Conservation (phyloP, 2,329 filamentous ascomycete genomes). For the Ceratocystiopsis sp. region DNA sequence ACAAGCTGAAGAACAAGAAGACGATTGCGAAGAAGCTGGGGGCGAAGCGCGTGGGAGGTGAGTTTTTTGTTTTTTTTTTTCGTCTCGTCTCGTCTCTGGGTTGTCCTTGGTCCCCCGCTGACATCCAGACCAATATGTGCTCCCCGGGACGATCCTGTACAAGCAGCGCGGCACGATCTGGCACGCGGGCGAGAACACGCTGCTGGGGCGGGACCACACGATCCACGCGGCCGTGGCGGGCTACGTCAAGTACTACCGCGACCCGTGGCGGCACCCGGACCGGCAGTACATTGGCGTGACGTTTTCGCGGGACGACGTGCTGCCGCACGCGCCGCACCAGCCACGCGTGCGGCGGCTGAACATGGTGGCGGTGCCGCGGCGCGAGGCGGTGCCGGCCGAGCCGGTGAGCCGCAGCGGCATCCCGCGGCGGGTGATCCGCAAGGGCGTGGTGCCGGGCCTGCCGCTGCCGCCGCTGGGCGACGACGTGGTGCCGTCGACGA, state of each 20-base stretch:
- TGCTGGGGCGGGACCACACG: slow-evolving; percentile 90
- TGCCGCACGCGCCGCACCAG: slow-evolving; percentile 62
- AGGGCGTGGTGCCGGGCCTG: slow-evolving; percentile 6
- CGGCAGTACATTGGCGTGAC: slow-evolving; percentile 90
- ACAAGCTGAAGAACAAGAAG: slow-evolving; percentile 45
- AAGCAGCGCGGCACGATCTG: slow-evolving; percentile 87
- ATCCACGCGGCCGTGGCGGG: slow-evolving; percentile 74
- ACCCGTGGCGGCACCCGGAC: slow-evolving; percentile 65
- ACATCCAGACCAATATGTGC: slow-evolving; percentile 65
- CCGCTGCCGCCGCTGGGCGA: neutral
- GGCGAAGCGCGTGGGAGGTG: slow-evolving; percentile 82
- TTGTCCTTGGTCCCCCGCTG: neutral
- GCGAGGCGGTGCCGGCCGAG: slow-evolving; percentile 14
- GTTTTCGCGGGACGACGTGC: slow-evolving; percentile 62
- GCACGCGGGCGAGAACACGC: slow-evolving; percentile 90
- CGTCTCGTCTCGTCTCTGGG: neutral
- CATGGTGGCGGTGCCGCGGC: slow-evolving; percentile 39
- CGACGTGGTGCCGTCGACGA: neutral
- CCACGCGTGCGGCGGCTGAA: slow-evolving; percentile 59
- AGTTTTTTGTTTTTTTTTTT: slow-evolving; percentile 14
- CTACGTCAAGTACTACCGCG: slow-evolving; percentile 94
- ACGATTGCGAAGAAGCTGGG: slow-evolving; percentile 68
- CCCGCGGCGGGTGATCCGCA: slow-evolving; percentile 16
- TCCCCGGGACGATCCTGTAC: slow-evolving; percentile 95
- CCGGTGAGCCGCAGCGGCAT: slow-evolving; percentile 21